Evolutionary conservation across 768 basidiomycete species (phyloP).

Genomic region (Collybia sp.): DNA sequence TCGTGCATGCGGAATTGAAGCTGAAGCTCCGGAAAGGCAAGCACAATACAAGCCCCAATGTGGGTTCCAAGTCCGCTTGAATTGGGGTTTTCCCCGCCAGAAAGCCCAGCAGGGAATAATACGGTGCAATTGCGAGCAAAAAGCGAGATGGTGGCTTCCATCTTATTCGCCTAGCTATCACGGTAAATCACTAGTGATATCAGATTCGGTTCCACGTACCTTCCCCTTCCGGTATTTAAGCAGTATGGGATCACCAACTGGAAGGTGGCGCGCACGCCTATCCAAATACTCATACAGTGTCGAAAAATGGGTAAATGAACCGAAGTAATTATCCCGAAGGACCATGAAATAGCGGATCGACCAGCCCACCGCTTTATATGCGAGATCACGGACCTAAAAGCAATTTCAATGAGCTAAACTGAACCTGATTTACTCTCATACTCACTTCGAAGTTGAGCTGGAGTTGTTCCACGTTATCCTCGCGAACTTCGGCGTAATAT

Average conservation of each 20-base stretch:
- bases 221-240: conserved; percentile 77
- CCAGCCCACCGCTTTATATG: conserved; percentile 82
- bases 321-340: conserved; percentile 90
- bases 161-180: conserved; percentile 63
- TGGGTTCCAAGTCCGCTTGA: conserved; percentile 18
- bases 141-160: conserved; percentile 69
- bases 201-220: conserved; percentile 28
- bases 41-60: conserved; percentile 49
- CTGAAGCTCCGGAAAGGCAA: conserved; percentile 66
- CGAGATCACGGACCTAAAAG: conserved; percentile 44
- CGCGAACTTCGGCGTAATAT: conserved; percentile 61
- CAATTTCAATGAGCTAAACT: background rate
- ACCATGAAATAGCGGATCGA: conserved; percentile 85
- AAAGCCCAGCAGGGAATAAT: conserved; percentile 61
- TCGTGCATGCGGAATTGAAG: conserved; percentile 79
- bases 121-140: conserved; percentile 47
- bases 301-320: conserved; percentile 88
- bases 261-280: conserved; percentile 49
- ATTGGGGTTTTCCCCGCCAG: conserved; percentile 46
- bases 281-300: conserved; percentile 84
- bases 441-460: conserved; percentile 61
- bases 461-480: conserved; percentile 77
- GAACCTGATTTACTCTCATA: conserved; percentile 1
- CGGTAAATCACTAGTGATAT: too few species aligned
- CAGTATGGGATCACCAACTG: conserved; percentile 77